Conservation (phyloP, 495 filamentous ascomycete genomes). For the Penicillium verhagenii region DNA sequence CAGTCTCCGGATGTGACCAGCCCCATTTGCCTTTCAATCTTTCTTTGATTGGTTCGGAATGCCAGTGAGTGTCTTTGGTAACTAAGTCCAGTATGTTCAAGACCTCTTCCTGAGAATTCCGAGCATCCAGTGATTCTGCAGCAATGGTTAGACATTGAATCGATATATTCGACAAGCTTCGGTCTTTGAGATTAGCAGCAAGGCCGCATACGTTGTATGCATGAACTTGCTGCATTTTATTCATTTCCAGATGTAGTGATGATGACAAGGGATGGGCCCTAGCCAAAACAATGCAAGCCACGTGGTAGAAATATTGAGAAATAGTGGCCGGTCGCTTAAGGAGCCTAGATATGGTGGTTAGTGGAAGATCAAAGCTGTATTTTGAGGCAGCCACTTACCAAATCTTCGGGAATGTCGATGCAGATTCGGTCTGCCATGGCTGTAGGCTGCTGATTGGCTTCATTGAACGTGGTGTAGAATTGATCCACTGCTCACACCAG, state of each 20-base stretch:
- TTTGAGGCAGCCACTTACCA: slow-evolving; percentile 59
- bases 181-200: slow-evolving; percentile 77
- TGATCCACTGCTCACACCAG: slow-evolving; percentile 80
- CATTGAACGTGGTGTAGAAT: slow-evolving; percentile 78
- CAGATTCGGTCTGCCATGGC: slow-evolving; percentile 62
- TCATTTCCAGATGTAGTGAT: slow-evolving; percentile 59
- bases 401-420: slow-evolving; percentile 81
- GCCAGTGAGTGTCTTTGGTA: slow-evolving; percentile 76
- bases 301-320: slow-evolving; percentile 89
- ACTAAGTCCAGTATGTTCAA: slow-evolving; percentile 74
- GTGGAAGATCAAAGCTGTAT: not conserved
- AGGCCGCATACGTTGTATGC: slow-evolving; percentile 86
- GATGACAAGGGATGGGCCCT: slow-evolving; percentile 71
- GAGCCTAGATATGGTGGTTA: slow-evolving; percentile 54
- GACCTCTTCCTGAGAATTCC: slow-evolving; percentile 78
- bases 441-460: slow-evolving; percentile 76
- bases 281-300: slow-evolving; percentile 73
- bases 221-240: slow-evolving; percentile 64
- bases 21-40: slow-evolving; percentile 77
- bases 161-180: slow-evolving; percentile 72
- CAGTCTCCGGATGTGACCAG: slow-evolving; percentile 50
- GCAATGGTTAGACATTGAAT: slow-evolving; percentile 77
- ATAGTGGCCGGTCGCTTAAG: slow-evolving; percentile 78
- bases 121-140: slow-evolving; percentile 66
- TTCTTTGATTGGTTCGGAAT: slow-evolving; percentile 61